phyloP scores from a whole-genome alignment of 1,284 basidiomycete species.

The Moniliella sp. region DNA sequence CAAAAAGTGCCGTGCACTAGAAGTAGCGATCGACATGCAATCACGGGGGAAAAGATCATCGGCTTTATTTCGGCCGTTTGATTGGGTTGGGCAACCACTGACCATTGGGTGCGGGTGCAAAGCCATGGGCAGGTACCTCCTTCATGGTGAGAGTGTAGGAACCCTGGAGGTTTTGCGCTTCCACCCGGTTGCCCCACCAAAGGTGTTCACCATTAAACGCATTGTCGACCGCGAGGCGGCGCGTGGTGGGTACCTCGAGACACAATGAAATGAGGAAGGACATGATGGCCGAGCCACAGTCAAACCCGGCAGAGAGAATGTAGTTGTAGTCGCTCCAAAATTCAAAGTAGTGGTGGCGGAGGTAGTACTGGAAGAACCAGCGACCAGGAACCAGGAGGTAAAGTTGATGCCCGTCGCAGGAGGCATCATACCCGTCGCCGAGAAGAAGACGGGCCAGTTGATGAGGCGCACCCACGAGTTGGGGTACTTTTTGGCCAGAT shows the following conservation, averaged over 20 bases:
- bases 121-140: background rate
- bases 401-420: constrained; percentile 2
- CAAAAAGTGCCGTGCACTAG: too few species aligned
- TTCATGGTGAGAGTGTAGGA: constrained; percentile 3
- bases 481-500: constrained; percentile 1
- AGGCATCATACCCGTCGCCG: background rate
- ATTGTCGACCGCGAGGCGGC: constrained; percentile 1
- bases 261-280: constrained; percentile 49
- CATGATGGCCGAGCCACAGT: constrained; percentile 47
- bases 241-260: constrained; percentile 25
- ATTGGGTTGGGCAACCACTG: too few species aligned
- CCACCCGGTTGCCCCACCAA: constrained; percentile 80
- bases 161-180: constrained; percentile 27
- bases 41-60: too few species aligned
- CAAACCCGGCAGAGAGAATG: constrained; percentile 50
- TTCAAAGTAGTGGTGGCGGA: constrained; percentile 54
- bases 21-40: too few species aligned
- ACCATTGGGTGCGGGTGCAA: constrained; percentile 1
- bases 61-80: too few species aligned
- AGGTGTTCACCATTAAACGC: background rate
- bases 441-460: constrained; percentile 2
- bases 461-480: constrained; percentile 1
- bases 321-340: constrained; percentile 61
- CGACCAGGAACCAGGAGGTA: constrained; percentile 1
- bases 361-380: constrained; percentile 42